phyloP scores from a whole-genome alignment of 2,329 filamentous ascomycete genomes.

The Curvularia sp. region DNA sequence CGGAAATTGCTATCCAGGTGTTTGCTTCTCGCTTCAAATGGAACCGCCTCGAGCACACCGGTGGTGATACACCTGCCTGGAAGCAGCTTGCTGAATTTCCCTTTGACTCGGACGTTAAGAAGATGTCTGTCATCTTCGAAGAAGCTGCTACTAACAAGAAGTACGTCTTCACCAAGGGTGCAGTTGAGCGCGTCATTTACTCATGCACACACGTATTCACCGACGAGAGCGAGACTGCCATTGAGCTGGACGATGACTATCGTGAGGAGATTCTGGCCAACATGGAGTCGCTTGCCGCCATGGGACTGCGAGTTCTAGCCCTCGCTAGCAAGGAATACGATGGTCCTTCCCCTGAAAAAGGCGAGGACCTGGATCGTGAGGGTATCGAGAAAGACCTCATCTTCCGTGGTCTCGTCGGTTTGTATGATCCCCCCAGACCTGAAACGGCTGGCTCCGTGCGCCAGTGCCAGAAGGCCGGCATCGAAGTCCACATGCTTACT shows the following conservation, averaged over 20 bases:
- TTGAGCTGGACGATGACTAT: conserved; percentile 59
- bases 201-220: conserved; percentile 64
- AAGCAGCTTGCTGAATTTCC: conserved; percentile 67
- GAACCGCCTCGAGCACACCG: conserved; percentile 27
- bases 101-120: conserved; percentile 76
- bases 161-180: conserved; percentile 68
- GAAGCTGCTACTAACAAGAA: conserved; percentile 49
- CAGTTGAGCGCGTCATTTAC: conserved; percentile 72
- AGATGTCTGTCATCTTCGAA: conserved; percentile 73
- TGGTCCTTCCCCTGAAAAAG: conserved; percentile 49
- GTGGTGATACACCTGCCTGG: conserved; percentile 27
- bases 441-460: conserved; percentile 69
- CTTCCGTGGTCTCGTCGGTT: conserved; percentile 79
- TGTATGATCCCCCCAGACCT: conserved; percentile 84
- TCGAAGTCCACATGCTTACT: conserved; percentile 59
- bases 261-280: conserved; percentile 67
- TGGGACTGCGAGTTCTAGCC: conserved; percentile 73
- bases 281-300: conserved; percentile 71
- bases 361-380: conserved; percentile 60
- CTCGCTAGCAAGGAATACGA: conserved; percentile 61
- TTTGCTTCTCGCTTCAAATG: conserved; percentile 73
- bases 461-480: conserved; percentile 55
- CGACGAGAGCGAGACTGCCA: conserved; percentile 45
- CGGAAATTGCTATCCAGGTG: conserved; percentile 76
- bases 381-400: conserved; percentile 71